Conservation (phyloP, 2,329 filamentous ascomycete genomes). For the Cercospora janseana region DNA sequence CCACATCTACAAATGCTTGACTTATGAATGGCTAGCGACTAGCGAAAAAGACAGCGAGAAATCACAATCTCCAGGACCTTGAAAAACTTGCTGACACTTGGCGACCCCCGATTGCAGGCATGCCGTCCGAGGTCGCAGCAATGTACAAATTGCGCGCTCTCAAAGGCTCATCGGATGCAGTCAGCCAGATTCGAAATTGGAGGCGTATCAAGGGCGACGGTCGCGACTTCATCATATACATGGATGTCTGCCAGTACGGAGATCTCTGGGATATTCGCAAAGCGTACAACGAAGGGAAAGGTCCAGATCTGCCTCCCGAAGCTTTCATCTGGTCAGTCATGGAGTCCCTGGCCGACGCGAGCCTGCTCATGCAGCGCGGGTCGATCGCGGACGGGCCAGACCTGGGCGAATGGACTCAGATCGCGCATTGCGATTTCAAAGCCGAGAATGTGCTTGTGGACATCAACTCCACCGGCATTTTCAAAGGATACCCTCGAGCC, state of each 20-base stretch:
- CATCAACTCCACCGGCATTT: background rate
- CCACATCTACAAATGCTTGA: background rate
- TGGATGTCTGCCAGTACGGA: slow-evolving; percentile 2
- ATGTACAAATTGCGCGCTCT: slow-evolving; percentile 1
- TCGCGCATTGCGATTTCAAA: slow-evolving; percentile 15
- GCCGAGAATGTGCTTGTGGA: slow-evolving; percentile 1
- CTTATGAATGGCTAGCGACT: background rate
- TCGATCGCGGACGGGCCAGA: background rate
- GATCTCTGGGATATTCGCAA: background rate
- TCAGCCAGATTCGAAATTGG: slow-evolving; percentile 5
- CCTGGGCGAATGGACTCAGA: background rate
- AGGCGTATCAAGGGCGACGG: background rate
- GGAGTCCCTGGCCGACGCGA: background rate
- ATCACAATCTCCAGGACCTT: background rate
- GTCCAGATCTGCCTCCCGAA: background rate
- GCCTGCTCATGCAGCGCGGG: background rate
- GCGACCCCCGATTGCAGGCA: background rate
- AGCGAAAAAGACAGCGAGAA: background rate
- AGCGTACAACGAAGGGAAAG: background rate
- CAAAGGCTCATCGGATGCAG: background rate
- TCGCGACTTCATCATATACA: background rate
- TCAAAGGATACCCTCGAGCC: background rate
- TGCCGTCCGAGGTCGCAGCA: background rate
- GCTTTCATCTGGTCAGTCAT: slow-evolving; percentile 3
- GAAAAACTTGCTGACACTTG: background rate